These are phyloP conservation scores for Penicillium sp. DNA, from an alignment of 2,329 filamentous ascomycete species.

Conservation along the genomic window DNA sequence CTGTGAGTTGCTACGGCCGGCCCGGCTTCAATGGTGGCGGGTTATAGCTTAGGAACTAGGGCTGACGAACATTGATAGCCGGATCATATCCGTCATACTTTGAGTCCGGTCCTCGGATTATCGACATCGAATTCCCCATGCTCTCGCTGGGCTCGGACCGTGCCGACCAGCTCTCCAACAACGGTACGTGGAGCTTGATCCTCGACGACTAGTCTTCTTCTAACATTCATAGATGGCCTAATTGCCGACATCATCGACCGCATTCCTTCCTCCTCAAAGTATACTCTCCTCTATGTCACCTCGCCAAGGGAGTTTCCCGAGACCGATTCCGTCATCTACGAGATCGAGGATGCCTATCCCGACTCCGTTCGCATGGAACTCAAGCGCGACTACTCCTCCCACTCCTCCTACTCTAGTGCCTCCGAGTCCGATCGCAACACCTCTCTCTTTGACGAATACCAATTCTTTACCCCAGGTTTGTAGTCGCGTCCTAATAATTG, in stretches of 20 bases:
- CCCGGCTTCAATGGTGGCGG: conserved; percentile 7
- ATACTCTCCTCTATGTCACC: conserved; percentile 78
- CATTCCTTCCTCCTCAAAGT: conserved; percentile 60
- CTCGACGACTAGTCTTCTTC: neutral
- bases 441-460: conserved; percentile 81
- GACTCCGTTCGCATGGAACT: conserved; percentile 72
- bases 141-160: conserved; percentile 46
- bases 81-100: conserved; percentile 48
- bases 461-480: conserved; percentile 88
- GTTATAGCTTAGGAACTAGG: conserved; percentile 8
- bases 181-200: conserved; percentile 44
- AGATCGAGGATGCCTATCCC: conserved; percentile 62
- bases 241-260: conserved; percentile 55
- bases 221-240: conserved; percentile 50
- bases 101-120: conserved; percentile 48
- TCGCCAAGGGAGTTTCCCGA: conserved; percentile 57
- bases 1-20: conserved; percentile 38
- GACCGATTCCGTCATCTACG: conserved; percentile 58
- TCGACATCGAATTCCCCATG: conserved; percentile 54
- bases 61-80: conserved; percentile 39
- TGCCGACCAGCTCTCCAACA: conserved; percentile 48
- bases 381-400: conserved; percentile 65
- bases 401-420: conserved; percentile 19
- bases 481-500: conserved; percentile 20
- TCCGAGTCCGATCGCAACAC: conserved; percentile 47